Evolutionary conservation across 345 rosid species (phyloP), one percentile per base, ranked within the genome.

Genomic region (Xanthoceras sorbifolium): DNA sequence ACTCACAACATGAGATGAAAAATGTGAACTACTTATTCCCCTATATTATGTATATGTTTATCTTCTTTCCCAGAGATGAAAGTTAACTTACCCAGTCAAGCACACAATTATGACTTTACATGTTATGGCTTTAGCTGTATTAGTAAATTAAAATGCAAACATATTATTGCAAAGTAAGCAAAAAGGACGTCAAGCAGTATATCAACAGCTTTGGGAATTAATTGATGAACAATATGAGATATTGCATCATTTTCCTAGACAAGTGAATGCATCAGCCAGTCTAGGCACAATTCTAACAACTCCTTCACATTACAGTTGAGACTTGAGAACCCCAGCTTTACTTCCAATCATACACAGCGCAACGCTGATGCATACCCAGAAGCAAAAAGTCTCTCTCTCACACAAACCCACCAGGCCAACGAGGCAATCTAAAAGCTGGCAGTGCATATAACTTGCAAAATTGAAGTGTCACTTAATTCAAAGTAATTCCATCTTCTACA

Each of bases 221-320:
- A 34, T n/a, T 75, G 7, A 75, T 57, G 28, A 31, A 26, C 42
- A 78, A 34, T 67, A 34, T 7, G 6, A 25, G 14, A 68, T 20
- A 26, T 50, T 12, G 18, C 59, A 68, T 23, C 32, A 50, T 52
- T 63, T 22, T 7, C 59, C 69, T 18, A 9, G 6, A 46, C 9
- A 74, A 74, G 55, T 31, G 9, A 73, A 73, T 57, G 17, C 46
- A 48, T 25, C 36, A 59, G 25, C 18, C 52, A 44, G 36, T 15
- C 38, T 3, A 3, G 48, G 12, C 25, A 23, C 31, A 25, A 8
- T 68, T 38, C 10, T n/a, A 36, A n/a, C n/a, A 71, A 34, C 64
- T 52, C 17, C 74, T 52, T 52, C 9, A 54, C 28, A 20, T 57
- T 31, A 59, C 48, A 44, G n/a, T 62, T 17, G n/a, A 61, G 32